These are phyloP conservation scores for Kentomonas sorsogonicus DNA, from an alignment of 208 protist genomes.

Conservation along the genomic window DNA sequence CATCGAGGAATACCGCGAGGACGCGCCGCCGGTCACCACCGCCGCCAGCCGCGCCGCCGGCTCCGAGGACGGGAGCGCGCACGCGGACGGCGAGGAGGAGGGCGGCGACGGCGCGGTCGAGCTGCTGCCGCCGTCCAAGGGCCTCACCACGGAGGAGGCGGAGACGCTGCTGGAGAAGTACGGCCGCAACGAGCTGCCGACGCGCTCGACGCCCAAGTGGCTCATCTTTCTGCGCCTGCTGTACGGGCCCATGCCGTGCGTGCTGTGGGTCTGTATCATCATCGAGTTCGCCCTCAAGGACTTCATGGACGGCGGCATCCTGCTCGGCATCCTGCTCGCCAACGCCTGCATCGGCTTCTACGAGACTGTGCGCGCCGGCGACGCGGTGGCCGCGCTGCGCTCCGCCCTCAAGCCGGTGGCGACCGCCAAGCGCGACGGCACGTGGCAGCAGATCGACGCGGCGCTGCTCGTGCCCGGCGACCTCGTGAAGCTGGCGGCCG, in stretches of 20 bases:
- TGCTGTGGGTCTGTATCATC: conserved; percentile 83
- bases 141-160: conserved; percentile 56
- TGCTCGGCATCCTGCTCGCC: conserved; percentile 75
- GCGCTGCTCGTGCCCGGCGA: conserved; percentile 91
- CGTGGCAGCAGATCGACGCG: conserved; percentile 77
- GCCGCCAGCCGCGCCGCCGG: no score
- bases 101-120: conserved; percentile 14
- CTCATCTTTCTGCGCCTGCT: conserved; percentile 73
- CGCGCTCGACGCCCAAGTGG: conserved; percentile 70
- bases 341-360: conserved; percentile 85
- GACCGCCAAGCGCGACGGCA: conserved; percentile 74
- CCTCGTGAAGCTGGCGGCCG: conserved; percentile 85
- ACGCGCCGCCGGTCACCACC: no score
- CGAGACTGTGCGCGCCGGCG: conserved; percentile 90
- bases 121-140: conserved; percentile 50
- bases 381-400: conserved; percentile 91
- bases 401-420: conserved; percentile 74
- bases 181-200: conserved; percentile 68
- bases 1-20: background rate
- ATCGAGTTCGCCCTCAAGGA: conserved; percentile 85
- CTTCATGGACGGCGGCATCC: conserved; percentile 76
- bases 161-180: conserved; percentile 53
- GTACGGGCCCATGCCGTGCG: conserved; percentile 80
- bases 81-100: conserved; percentile 14
- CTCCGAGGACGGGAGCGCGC: no score